These are phyloP conservation scores for Pestalotiopsis sp. DNA, from an alignment of 2,329 filamentous ascomycete species.

Conservation along the genomic window DNA sequence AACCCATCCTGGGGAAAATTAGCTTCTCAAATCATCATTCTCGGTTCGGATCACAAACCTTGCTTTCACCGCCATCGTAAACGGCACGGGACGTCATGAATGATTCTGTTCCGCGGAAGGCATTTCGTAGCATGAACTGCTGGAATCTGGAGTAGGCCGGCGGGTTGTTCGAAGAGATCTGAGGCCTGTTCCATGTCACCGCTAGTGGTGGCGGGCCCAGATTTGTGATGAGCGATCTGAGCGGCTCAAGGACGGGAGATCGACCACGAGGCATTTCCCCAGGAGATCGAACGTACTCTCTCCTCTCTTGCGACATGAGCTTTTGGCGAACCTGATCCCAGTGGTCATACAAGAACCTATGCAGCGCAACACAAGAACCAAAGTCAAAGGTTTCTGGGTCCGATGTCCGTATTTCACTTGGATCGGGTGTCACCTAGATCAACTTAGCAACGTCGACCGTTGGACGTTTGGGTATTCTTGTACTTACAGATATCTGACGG, in stretches of 20 bases:
- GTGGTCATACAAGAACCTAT: constrained; percentile 71
- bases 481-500: constrained; percentile 65
- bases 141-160: constrained; percentile 70
- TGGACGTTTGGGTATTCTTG: background rate
- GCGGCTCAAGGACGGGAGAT: constrained; percentile 60
- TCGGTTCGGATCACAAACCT: constrained; percentile 40
- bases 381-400: constrained; percentile 64
- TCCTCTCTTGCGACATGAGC: constrained; percentile 60
- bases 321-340: constrained; percentile 72
- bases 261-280: constrained; percentile 51
- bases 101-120: constrained; percentile 66
- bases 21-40: background rate
- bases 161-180: constrained; percentile 65
- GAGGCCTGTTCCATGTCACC: constrained; percentile 70
- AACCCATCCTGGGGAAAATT: constrained; percentile 56
- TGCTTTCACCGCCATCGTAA: constrained; percentile 73
- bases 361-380: constrained; percentile 70
- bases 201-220: constrained; percentile 69
- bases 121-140: constrained; percentile 73
- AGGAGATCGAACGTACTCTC: constrained; percentile 58
- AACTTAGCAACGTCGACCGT: constrained; percentile 19
- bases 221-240: constrained; percentile 65
- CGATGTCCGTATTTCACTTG: constrained; percentile 40
- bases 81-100: constrained; percentile 66
- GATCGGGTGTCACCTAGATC: constrained; percentile 49